Conservation (phyloP, 768 basidiomycete genomes). For the Tubosaeta brunneosetosa region DNA sequence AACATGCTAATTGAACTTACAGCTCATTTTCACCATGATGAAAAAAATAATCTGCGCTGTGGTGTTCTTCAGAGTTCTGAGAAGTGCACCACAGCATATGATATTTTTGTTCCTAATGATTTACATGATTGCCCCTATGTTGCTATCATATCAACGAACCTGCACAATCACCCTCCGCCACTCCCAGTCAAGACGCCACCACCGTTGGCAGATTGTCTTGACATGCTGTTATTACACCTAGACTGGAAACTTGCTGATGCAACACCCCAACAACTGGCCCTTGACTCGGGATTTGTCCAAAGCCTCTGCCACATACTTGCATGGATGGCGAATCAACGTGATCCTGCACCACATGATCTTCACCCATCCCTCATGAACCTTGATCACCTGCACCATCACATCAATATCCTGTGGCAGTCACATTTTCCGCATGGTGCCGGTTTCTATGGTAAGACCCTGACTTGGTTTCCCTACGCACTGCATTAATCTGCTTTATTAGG, state of each 20-base stretch:
- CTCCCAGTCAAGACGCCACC: slow-evolving; percentile 1
- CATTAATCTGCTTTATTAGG: not conserved
- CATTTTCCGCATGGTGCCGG: not conserved
- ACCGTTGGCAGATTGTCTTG: not conserved
- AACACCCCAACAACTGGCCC: not conserved
- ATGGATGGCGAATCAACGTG: not conserved
- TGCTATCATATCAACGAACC: not conserved
- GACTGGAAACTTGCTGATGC: slow-evolving; percentile 2
- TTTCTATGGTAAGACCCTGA: not conserved
- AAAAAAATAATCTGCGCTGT: too few relatives aligned
- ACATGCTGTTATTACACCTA: not conserved
- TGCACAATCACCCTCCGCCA: not conserved
- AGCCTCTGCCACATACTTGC: not conserved
- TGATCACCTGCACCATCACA: not conserved
- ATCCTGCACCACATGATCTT: not conserved
- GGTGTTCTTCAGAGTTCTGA: not conserved
- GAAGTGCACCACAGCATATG: not conserved
- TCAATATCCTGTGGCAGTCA: not conserved
- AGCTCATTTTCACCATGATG: not conserved
- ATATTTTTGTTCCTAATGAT: not conserved
- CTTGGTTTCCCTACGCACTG: too few relatives aligned
- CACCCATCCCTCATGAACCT: not conserved
- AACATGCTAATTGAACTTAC: too few relatives aligned
- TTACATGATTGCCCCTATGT: not conserved
- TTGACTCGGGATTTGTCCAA: not conserved